A percentile compares a stretch with the other conserved stretches of the same genome.
Evolutionary conservation across 768 basidiomycete species (phyloP).

Genomic region (Hericium rajendrae): DNA sequence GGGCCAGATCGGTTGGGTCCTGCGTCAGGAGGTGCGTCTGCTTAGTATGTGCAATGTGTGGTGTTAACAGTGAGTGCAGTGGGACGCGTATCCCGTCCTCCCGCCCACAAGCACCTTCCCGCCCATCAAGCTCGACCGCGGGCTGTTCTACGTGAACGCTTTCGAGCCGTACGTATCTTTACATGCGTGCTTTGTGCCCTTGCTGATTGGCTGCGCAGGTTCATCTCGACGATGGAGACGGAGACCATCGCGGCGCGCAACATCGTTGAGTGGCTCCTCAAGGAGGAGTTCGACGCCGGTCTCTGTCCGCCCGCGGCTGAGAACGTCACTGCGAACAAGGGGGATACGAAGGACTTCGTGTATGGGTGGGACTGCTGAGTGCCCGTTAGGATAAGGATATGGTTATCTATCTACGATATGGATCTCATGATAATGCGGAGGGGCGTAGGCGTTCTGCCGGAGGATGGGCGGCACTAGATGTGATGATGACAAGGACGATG

Average conservation of each 20-base stretch:
- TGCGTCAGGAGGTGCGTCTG: constrained; percentile 58
- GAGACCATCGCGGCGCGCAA: constrained; percentile 79
- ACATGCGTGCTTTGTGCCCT: constrained; percentile 1
- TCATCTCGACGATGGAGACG: constrained; percentile 93
- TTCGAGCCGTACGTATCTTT: constrained; percentile 71
- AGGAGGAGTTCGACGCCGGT: constrained; percentile 61
- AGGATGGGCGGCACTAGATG: not conserved
- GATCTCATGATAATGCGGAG: not conserved
- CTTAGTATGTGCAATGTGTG: not conserved
- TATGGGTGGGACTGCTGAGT: constrained; percentile 17
- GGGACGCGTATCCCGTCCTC: constrained; percentile 73
- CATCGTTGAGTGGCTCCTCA: constrained; percentile 67
- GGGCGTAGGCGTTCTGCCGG: not conserved
- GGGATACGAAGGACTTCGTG: constrained; percentile 6
- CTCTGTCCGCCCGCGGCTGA: constrained; percentile 39
- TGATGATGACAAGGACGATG: not conserved
- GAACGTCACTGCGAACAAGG: constrained; percentile 7
- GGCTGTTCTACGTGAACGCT: constrained; percentile 85
- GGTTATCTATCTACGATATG: not conserved
- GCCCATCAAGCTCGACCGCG: constrained; percentile 65
- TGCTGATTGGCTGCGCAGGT: constrained; percentile 28
- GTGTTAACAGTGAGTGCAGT: constrained; percentile 31
- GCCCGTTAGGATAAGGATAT: not conserved
- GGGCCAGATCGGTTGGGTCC: constrained; percentile 68
- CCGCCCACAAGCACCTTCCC: constrained; percentile 61